Conservation (phyloP, 2,329 filamentous ascomycete species). For the Ilyonectria sp. region DNA sequence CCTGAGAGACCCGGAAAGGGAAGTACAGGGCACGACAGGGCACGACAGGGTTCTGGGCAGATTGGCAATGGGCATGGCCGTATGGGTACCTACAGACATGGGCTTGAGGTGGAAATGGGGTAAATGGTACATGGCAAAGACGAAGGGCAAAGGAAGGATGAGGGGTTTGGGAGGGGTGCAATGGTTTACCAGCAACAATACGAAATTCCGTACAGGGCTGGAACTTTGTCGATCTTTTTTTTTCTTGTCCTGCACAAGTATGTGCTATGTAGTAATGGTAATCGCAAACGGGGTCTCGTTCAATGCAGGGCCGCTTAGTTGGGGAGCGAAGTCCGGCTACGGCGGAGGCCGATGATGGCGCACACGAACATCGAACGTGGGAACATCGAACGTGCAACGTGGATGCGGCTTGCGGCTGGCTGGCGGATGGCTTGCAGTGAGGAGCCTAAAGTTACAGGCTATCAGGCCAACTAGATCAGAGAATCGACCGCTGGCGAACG, state of each 20-base stretch:
- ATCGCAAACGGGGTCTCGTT: too few relatives aligned
- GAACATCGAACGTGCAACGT: slow-evolving; percentile 26
- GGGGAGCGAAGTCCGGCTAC: slow-evolving; percentile 14
- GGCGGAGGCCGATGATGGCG: slow-evolving; percentile 26
- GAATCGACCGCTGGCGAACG: not conserved
- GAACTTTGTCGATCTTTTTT: slow-evolving; percentile 1
- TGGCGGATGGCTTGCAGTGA: slow-evolving; percentile 19
- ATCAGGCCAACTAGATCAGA: not conserved
- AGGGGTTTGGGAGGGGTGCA: not conserved
- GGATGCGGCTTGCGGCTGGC: slow-evolving; percentile 9
- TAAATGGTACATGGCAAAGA: slow-evolving; percentile 14
- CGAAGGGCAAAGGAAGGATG: slow-evolving; percentile 14
- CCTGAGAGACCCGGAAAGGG: not conserved
- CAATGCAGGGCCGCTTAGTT: not conserved
- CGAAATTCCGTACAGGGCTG: slow-evolving; percentile 17
- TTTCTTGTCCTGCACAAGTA: too few relatives aligned
- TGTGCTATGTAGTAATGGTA: not conserved
- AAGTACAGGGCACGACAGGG: slow-evolving; percentile 11
- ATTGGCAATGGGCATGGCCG: slow-evolving; percentile 24
- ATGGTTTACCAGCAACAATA: not conserved
- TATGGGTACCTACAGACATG: slow-evolving; percentile 11
- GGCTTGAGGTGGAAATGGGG: slow-evolving; percentile 18
- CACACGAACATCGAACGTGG: not conserved
- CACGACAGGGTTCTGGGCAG: slow-evolving; percentile 11
- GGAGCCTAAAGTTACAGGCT: not conserved